phyloP scores from a whole-genome alignment of 1,284 basidiomycete species.

The Meripilus lineatus region DNA sequence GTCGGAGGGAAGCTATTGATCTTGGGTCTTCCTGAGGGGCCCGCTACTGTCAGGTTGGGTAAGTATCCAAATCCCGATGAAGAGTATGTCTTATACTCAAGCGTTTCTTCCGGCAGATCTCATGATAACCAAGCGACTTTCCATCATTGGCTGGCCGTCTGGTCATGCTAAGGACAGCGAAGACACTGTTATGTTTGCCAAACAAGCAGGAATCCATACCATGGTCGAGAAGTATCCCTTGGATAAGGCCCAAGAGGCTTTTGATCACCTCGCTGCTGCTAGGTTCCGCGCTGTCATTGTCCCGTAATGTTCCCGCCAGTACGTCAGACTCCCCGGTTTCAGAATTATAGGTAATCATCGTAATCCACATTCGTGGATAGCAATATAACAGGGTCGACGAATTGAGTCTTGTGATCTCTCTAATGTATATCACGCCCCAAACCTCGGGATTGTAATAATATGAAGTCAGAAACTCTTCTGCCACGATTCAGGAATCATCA shows the following conservation, averaged over 20 bases:
- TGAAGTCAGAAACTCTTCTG: no score
- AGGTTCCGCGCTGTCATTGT: slow-evolving; percentile 11
- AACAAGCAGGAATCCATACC: slow-evolving; percentile 3
- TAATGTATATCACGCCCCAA: no score
- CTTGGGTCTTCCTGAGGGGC: slow-evolving; percentile 13
- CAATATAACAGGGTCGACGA: no score
- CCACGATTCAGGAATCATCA: no score
- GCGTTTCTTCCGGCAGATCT: slow-evolving; percentile 1
- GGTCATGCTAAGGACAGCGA: slow-evolving; percentile 7
- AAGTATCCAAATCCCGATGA: background rate
- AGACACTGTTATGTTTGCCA: slow-evolving; percentile 6
- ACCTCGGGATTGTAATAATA: no score
- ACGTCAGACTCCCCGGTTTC: no score
- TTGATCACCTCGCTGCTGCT: slow-evolving; percentile 5
- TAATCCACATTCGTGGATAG: no score
- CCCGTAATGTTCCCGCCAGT: no score
- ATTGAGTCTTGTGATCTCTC: no score
- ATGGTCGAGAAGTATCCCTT: slow-evolving; percentile 11
- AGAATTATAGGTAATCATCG: no score
- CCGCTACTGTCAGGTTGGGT: background rate
- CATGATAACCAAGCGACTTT: slow-evolving; percentile 3
- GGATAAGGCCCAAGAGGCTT: slow-evolving; percentile 12
- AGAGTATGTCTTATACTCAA: background rate
- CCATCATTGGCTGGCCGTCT: slow-evolving; percentile 6
- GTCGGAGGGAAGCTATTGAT: slow-evolving; percentile 27